Base-by-base conservation (phyloP, 495 filamentous ascomycete genomes). In the Xylaria acuta region DNA sequence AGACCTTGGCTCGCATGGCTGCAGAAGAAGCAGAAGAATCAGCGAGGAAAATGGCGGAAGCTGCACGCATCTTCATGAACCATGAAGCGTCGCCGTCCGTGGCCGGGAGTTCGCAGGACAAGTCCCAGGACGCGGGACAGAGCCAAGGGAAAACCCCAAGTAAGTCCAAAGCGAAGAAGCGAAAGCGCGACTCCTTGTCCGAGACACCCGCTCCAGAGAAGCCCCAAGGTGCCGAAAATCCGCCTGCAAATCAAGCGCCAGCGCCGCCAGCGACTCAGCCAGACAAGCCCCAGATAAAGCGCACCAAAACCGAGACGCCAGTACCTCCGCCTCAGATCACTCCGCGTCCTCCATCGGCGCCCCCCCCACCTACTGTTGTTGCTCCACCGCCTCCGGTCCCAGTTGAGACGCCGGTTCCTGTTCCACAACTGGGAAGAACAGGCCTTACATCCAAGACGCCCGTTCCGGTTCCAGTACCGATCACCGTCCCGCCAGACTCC, bases 1-100 rank as follows among this genome's bases (percentile, higher is more conserved):
- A 95, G 80, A 86, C 86, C 68, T 76, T 92, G 81, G 84, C 87
- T 20, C 88, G 92, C 60, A 90, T 93, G 79, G 90, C 91, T 62
- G 88, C 88, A 16, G 86, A 91, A 76, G 89, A 92, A 75, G 90
- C 87, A 32, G 86, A 92, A 74, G 82, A 89, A 76, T 89, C 89
- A 27, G 87, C 88, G 40, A 86, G 87, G 69, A 86, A 84, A 69
- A 83, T 91, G 74, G 81, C 81, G 18, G 84, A 85, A 62, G 80
- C 86, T 74, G 88, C 88, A 30, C 83, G 83, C 60, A 87, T 91
- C 65, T 87, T 88, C 18, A 77, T 79, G 62, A 76, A 67, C 62
- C 73, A 78, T 40, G 77, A 79, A 53, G 76, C 71, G 49, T 79
- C 77, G 5, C 77, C 77, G 34, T 76, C 77, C 40, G 76, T 70